phyloP scores from a whole-genome alignment of 805 yeast genomes.

The Cyberlindnera misumaiensis region DNA sequence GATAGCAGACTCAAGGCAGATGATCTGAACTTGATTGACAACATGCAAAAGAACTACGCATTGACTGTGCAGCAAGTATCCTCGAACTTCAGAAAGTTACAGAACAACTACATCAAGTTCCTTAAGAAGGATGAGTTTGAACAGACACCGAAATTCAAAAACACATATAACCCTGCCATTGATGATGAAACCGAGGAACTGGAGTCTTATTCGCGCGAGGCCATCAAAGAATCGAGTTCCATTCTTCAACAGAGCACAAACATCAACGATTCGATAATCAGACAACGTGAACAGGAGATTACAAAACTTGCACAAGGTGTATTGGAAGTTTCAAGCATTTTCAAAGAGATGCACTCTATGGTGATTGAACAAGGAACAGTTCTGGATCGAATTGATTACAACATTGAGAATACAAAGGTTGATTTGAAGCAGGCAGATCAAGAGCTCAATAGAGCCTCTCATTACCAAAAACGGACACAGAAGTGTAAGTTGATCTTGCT shows the following conservation, averaged over 20 bases:
- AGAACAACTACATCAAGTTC: conserved; percentile 81
- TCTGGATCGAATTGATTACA: conserved; percentile 89
- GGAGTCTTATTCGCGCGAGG: conserved; percentile 48
- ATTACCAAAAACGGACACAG: conserved; percentile 80
- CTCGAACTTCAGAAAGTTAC: conserved; percentile 75
- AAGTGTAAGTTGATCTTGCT: conserved; percentile 85
- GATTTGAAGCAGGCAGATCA: conserved; percentile 72
- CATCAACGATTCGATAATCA: conserved; percentile 37
- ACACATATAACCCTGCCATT: conserved; percentile 20
- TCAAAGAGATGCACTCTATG: conserved; percentile 85
- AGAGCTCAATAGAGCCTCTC: conserved; percentile 69
- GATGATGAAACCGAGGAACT: conserved; percentile 33
- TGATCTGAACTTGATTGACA: conserved; percentile 64
- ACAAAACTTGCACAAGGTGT: conserved; percentile 91
- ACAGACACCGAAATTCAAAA: conserved; percentile 27
- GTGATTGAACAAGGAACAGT: conserved; percentile 95
- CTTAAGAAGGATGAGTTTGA: conserved; percentile 74
- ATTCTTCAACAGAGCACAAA: conserved; percentile 26
- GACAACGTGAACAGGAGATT: conserved; percentile 84
- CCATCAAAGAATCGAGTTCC: conserved; percentile 42
- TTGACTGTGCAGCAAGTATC: conserved; percentile 74
- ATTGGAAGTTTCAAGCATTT: conserved; percentile 85
- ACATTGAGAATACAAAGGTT: conserved; percentile 70
- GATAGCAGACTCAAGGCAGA: conserved; percentile 26
- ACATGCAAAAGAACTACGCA: conserved; percentile 81